Conservation (phyloP, 768 basidiomycete species). For the Trametes cubensis region DNA sequence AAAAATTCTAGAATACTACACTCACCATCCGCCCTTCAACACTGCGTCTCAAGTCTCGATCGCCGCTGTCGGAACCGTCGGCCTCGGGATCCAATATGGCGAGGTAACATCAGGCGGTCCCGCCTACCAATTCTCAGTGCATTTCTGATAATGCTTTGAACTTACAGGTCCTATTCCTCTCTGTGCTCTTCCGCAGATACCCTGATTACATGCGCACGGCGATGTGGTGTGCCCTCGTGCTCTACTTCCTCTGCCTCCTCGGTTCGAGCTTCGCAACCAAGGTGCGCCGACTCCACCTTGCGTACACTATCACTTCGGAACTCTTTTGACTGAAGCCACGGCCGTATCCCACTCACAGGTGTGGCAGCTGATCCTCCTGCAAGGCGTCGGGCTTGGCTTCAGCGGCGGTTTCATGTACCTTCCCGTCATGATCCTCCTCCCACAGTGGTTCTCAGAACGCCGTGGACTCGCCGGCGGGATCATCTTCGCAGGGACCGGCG, state of each 20-base stretch:
- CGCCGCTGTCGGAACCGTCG: constrained; percentile 26
- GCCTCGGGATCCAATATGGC: constrained; percentile 27
- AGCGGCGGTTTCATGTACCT: constrained; percentile 25
- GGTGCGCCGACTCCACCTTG: no score
- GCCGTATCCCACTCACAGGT: constrained; percentile 14
- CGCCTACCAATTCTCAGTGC: neutral
- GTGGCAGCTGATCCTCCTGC: constrained; percentile 29
- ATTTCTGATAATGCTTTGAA: neutral
- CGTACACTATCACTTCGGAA: no score
- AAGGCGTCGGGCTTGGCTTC: constrained; percentile 29
- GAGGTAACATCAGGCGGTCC: constrained; percentile 12
- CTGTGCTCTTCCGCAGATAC: constrained; percentile 24
- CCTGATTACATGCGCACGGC: constrained; percentile 26
- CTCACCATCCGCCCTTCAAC: constrained; percentile 28
- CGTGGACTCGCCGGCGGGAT: constrained; percentile 29
- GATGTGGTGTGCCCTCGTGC: constrained; percentile 24
- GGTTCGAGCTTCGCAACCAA: constrained; percentile 29
- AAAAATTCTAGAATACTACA: constrained; percentile 24
- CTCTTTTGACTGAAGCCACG: neutral
- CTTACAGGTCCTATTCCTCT: constrained; percentile 21
- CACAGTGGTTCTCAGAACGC: constrained; percentile 30
- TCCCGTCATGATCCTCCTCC: constrained; percentile 24
- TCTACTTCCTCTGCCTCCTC: constrained; percentile 22
- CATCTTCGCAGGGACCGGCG: constrained; percentile 30
- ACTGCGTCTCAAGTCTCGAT: constrained; percentile 20